Conservation (phyloP, 2,329 filamentous ascomycete species). For the Neospermospora avenae region DNA sequence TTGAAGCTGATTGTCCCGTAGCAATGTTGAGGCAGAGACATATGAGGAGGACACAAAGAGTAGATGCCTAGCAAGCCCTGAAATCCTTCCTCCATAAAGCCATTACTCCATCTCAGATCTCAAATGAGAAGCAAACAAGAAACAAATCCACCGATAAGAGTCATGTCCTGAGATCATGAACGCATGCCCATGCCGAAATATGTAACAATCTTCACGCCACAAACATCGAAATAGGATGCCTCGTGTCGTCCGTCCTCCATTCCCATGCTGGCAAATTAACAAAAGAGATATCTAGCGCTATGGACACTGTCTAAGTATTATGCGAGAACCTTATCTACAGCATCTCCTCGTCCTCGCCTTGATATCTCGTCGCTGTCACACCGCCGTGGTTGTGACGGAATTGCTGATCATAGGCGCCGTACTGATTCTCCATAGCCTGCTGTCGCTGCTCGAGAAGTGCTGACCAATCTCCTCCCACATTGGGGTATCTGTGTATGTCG, state of each 20-base stretch:
- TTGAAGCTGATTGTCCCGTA: constrained; percentile 17
- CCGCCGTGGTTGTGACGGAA: constrained; percentile 18
- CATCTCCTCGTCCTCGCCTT: constrained; percentile 35
- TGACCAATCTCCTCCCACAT: constrained; percentile 27
- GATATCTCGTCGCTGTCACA: constrained; percentile 17
- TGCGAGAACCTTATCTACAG: constrained; percentile 31
- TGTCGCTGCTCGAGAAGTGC: constrained; percentile 25
- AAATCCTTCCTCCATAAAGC: background rate
- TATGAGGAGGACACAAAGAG: constrained; percentile 12
- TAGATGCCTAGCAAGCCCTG: constrained; percentile 29
- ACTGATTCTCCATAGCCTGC: constrained; percentile 35
- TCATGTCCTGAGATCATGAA: constrained; percentile 6
- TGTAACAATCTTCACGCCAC: constrained; percentile 1
- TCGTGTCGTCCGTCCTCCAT: constrained; percentile 11
- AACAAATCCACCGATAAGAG: background rate
- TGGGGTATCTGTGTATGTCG: constrained; percentile 27
- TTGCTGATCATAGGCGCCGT: constrained; percentile 24
- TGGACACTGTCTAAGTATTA: constrained; percentile 26
- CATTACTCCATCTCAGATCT: background rate
- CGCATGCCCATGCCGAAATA: constrained; percentile 9
- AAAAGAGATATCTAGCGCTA: constrained; percentile 22
- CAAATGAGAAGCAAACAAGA: constrained; percentile 10
- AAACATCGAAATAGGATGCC: background rate
- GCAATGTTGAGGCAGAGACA: constrained; percentile 22
- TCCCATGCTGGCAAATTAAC: constrained; percentile 10